Percentiles rank a stretch among this genome's conserved stretches.
Evolutionary conservation across 2,329 filamentous ascomycete species (phyloP).

Genomic region (Colletotrichum sp.): DNA sequence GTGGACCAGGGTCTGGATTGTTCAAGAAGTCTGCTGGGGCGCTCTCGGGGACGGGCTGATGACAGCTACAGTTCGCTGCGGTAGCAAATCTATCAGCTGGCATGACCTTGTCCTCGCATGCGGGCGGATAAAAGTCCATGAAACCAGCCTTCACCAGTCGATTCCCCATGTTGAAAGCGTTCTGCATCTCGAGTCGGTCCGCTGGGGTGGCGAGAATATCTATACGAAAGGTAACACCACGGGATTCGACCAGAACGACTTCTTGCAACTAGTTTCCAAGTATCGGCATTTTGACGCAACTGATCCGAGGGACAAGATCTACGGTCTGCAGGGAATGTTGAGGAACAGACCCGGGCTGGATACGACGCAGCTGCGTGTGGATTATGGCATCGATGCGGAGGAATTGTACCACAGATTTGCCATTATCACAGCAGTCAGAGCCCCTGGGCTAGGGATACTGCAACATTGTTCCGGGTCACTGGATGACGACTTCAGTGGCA

Average conservation of each 20-base stretch:
- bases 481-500: background rate
- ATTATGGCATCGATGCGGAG: background rate
- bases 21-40: background rate
- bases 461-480: background rate
- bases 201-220: background rate
- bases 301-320: conserved; percentile 23
- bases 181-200: background rate
- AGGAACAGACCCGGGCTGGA: background rate
- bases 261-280: background rate
- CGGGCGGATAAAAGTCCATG: background rate
- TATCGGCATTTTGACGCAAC: conserved; percentile 13
- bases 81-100: background rate
- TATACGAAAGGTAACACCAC: background rate
- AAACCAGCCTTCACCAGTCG: background rate
- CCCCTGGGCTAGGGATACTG: background rate
- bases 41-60: background rate
- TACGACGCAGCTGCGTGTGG: background rate
- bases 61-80: background rate
- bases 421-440: background rate
- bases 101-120: background rate
- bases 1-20: background rate
- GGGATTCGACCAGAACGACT: background rate
- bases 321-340: conserved; percentile 19
- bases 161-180: background rate
- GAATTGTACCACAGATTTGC: background rate